Conservation (phyloP, 2,329 filamentous ascomycete species). For the Fusarium solani-melongenae region DNA sequence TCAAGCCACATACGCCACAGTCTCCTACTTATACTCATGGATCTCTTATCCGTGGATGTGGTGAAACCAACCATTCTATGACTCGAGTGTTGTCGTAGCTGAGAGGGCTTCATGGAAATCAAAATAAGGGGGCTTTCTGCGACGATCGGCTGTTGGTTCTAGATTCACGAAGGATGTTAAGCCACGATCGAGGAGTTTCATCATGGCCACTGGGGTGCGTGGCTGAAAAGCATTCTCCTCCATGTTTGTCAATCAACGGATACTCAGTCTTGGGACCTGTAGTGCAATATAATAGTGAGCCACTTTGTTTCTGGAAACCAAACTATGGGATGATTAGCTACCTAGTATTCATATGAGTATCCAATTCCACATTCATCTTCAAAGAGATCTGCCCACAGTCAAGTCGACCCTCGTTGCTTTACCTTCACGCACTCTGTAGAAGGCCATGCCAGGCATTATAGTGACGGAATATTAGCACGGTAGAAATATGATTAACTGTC, state of each 20-base stretch:
- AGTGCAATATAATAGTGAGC: neutral
- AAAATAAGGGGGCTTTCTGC: neutral
- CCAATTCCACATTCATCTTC: neutral
- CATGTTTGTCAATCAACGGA: neutral
- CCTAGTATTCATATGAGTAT: neutral
- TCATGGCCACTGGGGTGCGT: neutral
- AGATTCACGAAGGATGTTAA: neutral
- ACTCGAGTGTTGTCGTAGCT: neutral
- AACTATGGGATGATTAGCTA: neutral
- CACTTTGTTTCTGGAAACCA: neutral
- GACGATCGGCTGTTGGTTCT: neutral
- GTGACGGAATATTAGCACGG: neutral
- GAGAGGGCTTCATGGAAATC: neutral
- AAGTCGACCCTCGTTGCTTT: neutral
- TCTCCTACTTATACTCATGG: neutral
- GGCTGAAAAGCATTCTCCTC: neutral
- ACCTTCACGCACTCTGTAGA: neutral
- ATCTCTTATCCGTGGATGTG: neutral
- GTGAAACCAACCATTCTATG: neutral
- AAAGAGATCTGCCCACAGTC: neutral
- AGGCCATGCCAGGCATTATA: neutral
- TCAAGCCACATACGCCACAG: constrained; percentile 19
- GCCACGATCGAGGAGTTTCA: neutral
- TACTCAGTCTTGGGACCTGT: neutral
- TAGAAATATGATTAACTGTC: neutral